Conservation (phyloP, 805 yeast genomes). For the Saturnispora galanensis region DNA sequence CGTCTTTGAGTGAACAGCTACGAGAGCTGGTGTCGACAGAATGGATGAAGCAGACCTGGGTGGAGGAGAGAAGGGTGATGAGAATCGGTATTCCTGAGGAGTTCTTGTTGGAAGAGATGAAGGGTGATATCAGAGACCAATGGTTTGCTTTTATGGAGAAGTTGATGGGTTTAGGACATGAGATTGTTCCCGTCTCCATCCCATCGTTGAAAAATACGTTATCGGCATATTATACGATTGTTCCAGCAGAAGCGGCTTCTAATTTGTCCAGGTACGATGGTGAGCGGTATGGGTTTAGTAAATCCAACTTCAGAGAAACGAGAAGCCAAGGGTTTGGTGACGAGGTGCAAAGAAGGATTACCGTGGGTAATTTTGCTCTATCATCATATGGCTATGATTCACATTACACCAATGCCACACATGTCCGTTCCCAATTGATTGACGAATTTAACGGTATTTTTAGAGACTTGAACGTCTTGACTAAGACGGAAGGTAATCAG, state of each 20-base stretch:
- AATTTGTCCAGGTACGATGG: slow-evolving; percentile 90
- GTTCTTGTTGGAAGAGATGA: slow-evolving; percentile 46
- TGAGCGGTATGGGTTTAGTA: slow-evolving; percentile 64
- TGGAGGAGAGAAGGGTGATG: slow-evolving; percentile 15
- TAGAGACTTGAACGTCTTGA: slow-evolving; percentile 35
- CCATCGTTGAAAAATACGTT: slow-evolving; percentile 59
- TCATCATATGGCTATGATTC: slow-evolving; percentile 64
- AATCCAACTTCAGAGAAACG: slow-evolving; percentile 38
- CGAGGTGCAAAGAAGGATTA: slow-evolving; percentile 76
- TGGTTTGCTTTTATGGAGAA: slow-evolving; percentile 38
- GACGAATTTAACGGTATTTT: slow-evolving; percentile 61
- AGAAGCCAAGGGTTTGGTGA: slow-evolving; percentile 61
- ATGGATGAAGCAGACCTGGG: slow-evolving; percentile 6
- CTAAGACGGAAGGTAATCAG: slow-evolving; percentile 3
- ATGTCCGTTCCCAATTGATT: slow-evolving; percentile 49
- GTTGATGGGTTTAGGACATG: slow-evolving; percentile 40
- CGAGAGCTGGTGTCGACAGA: slow-evolving; percentile 22
- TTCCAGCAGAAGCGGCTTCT: slow-evolving; percentile 91
- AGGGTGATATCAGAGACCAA: slow-evolving; percentile 33
- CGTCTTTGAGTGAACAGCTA: slow-evolving; percentile 36
- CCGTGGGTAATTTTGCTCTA: slow-evolving; percentile 79
- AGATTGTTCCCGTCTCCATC: slow-evolving; percentile 53
- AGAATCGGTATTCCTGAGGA: slow-evolving; percentile 71
- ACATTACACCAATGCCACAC: slow-evolving; percentile 69
- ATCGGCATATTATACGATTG: slow-evolving; percentile 78